Conservation (phyloP, 208 protist genomes). For the Balamuthia mandrillaris region DNA sequence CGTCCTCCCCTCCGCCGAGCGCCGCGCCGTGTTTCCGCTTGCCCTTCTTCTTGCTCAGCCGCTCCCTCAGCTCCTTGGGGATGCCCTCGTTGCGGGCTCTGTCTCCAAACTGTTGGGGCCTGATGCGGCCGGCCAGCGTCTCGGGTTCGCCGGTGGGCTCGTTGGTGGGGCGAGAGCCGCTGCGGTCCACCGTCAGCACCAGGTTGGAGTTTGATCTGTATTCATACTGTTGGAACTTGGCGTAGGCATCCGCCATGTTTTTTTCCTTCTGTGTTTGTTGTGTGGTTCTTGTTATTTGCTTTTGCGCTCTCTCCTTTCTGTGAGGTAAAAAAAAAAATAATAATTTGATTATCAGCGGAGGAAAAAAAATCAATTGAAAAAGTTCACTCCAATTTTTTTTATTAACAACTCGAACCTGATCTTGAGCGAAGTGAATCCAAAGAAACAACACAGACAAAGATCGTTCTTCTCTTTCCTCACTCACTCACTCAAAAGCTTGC, state of each 20-base stretch:
- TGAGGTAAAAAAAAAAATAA: too few species aligned
- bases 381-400: too few species aligned
- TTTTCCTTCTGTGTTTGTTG: too few species aligned
- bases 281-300: too few species aligned
- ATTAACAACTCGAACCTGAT: too few species aligned
- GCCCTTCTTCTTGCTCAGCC: constrained; percentile 13
- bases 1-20: neutral
- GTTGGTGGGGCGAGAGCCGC: constrained; percentile 33
- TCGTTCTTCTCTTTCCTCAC: too few species aligned
- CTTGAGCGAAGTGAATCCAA: too few species aligned
- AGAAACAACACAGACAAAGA: too few species aligned
- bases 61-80: neutral
- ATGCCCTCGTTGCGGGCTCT: neutral
- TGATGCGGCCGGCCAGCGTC: constrained; percentile 36
- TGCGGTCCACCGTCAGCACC: constrained; percentile 50
- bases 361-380: too few species aligned
- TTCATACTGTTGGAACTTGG: constrained; percentile 1
- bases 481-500: too few species aligned
- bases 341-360: too few species aligned
- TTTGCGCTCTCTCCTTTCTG: too few species aligned
- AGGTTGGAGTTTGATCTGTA: constrained; percentile 58
- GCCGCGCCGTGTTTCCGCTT: neutral
- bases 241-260: constrained; percentile 30
- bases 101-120: constrained; percentile 10
- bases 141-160: constrained; percentile 62